Conservation (phyloP, 306 rosid genomes). For the Citrullus mucosospermus region DNA sequence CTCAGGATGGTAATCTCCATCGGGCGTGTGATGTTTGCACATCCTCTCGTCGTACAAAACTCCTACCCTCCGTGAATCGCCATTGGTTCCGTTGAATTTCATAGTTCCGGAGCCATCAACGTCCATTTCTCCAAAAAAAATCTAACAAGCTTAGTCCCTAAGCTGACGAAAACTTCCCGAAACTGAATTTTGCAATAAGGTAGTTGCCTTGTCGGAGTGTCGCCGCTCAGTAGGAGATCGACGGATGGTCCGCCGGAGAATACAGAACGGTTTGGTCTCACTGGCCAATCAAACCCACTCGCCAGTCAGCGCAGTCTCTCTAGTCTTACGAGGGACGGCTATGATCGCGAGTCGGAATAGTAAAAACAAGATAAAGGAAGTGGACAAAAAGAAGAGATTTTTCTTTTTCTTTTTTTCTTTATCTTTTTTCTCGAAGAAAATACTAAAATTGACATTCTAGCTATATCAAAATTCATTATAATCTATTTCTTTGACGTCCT, state of each 20-base stretch:
- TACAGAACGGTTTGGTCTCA: neutral
- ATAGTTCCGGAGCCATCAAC: neutral
- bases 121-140: neutral
- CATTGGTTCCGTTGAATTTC: neutral
- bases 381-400: no score
- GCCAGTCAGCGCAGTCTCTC: neutral
- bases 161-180: neutral
- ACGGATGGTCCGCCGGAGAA: neutral
- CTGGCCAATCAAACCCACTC: neutral
- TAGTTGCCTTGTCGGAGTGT: neutral
- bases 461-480: no score
- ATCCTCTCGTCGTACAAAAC: constrained; percentile 67
- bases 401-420: no score
- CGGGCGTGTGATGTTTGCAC: constrained; percentile 50
- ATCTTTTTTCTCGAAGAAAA: no score
- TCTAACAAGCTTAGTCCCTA: neutral
- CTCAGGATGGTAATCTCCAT: constrained; percentile 59
- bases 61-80: constrained; percentile 38
- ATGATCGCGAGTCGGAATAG: neutral
- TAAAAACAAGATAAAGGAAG: neutral
- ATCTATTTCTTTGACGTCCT: no score
- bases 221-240: neutral
- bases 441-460: no score
- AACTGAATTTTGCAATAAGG: neutral
- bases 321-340: neutral